phyloP scores from a whole-genome alignment of 345 rosid species.

The Stellera chamaejasme region DNA sequence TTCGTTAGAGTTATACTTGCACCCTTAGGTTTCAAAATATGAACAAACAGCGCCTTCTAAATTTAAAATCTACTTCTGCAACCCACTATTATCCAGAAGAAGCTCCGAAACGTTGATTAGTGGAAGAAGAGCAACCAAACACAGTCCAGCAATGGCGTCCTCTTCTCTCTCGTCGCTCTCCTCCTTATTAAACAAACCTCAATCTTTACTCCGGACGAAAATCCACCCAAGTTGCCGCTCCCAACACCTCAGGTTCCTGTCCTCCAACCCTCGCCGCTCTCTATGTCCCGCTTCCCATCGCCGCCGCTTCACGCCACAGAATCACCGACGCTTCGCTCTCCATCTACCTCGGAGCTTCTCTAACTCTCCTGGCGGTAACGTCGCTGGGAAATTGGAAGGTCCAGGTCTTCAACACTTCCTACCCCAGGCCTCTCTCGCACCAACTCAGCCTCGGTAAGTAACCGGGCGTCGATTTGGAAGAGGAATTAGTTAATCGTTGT shows the following conservation, averaged over 20 bases:
- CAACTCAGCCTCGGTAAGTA: constrained; percentile 47
- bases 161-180: constrained; percentile 60
- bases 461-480: background rate
- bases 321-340: constrained; percentile 16
- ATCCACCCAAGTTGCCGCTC: constrained; percentile 31
- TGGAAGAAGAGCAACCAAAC: no score
- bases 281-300: constrained; percentile 15
- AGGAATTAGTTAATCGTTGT: no score
- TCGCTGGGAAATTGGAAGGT: constrained; percentile 25
- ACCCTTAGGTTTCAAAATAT: no score
- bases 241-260: constrained; percentile 25
- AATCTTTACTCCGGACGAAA: constrained; percentile 30
- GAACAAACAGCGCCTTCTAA: no score
- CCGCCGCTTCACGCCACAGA: constrained; percentile 14
- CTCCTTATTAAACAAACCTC: constrained; percentile 35
- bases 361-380: constrained; percentile 21
- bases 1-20: no score
- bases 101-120: no score
- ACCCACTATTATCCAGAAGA: no score
- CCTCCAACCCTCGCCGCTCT: constrained; percentile 17
- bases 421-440: constrained; percentile 39
- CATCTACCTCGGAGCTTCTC: constrained; percentile 42
- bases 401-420: constrained; percentile 59
- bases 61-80: no score
- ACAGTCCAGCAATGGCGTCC: constrained; percentile 46